Base-by-base conservation (phyloP, 139 green algal genomes). In the Volvox reticuliferus region DNA sequence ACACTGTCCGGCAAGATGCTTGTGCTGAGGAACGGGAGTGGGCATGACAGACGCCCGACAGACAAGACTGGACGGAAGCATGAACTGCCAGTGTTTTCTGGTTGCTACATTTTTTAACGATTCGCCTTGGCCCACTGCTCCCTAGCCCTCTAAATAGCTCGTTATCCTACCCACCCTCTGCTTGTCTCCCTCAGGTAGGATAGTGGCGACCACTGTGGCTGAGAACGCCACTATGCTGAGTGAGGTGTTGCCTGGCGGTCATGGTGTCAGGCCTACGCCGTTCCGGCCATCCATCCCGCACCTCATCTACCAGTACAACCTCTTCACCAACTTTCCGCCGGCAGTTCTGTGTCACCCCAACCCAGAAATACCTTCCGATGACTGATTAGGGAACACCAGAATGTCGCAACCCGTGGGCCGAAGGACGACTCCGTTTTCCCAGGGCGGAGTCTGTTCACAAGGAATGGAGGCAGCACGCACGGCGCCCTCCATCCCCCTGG, bases 241-340 rank as follows among this genome's bases (percentile, higher is more conserved):
- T 32, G 37, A 93, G 69, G 75, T 96, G 14, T 82, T 98, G 30
- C 91, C 76, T 13, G 93, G 93, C 14, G 89, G 75, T 9, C 86
- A 92, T 0, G 67, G 21, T 17, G 67, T 80, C 26, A 82, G 84
- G 30, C 55, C 86, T 18, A 67, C 75, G 17, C 32, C 79, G 1
- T 98, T 97, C 95, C 94, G 94, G 75, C 96, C 96, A 14, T 96
- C 93, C 79, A 97, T 98, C 44, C 96, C 96, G 6, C 87, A 96
- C 78, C 92, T 98, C 36, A 89, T 89, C 69, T 89, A 89, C 69
- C 85, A 89, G 85, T 89, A 89, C 83, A 80, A 89, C 36, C 83
- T 89, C 30, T 89, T 81, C 83, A 80, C 67, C 83, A 89, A 89
- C 83, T 89, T 71, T 37, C 35, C 14, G 67, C 83, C 83, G 16